phyloP scores from a whole-genome alignment of 257 asterid species.

The Nicotiana obtusifolia region DNA sequence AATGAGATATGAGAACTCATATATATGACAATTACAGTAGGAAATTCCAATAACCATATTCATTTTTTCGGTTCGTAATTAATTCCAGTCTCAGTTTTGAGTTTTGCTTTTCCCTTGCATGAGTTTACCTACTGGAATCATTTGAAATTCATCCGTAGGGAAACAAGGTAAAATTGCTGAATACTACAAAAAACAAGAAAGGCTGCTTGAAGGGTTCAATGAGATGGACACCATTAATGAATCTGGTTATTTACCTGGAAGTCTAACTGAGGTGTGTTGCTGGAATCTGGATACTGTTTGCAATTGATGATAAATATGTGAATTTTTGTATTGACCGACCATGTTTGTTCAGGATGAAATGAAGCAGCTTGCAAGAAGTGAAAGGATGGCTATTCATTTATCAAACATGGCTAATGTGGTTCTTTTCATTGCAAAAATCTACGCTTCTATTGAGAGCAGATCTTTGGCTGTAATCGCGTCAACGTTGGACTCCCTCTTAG shows the following conservation, averaged over 20 bases:
- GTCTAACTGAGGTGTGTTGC: constrained; percentile 53
- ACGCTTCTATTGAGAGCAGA: constrained; percentile 76
- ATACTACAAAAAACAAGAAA: constrained; percentile 78
- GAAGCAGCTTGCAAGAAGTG: constrained; percentile 69
- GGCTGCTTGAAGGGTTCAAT: constrained; percentile 71
- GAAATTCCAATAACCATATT: neutral
- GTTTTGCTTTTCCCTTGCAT: neutral
- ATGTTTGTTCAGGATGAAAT: constrained; percentile 55
- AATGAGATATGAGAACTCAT: neutral
- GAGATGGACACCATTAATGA: constrained; percentile 82
- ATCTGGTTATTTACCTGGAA: constrained; percentile 50
- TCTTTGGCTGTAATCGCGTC: constrained; percentile 96
- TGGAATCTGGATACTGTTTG: neutral
- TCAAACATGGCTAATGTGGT: constrained; percentile 69
- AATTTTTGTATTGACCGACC: neutral
- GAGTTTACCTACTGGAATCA: neutral
- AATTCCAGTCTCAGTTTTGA: neutral
- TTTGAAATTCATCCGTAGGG: constrained; percentile 25
- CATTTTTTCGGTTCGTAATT: neutral
- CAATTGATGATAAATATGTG: neutral
- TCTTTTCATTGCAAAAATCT: constrained; percentile 71
- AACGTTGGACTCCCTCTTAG: constrained; percentile 84
- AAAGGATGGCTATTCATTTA: constrained; percentile 66
- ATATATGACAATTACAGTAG: neutral
- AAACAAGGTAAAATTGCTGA: constrained; percentile 67